phyloP scores from a whole-genome alignment of 352 stramenopile genomes.

The Phytophthora niederhauseri region DNA sequence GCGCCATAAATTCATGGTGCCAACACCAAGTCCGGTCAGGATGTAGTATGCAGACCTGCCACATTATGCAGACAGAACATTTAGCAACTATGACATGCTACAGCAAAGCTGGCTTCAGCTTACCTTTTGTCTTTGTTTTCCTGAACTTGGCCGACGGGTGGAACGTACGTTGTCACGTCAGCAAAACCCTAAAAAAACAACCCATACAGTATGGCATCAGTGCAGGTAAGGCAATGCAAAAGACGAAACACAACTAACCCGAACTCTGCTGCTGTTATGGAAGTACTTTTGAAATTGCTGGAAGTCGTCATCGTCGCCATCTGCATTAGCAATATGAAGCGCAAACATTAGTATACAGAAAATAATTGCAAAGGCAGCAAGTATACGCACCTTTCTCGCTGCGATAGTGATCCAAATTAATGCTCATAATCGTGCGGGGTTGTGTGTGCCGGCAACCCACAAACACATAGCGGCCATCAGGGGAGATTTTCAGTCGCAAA shows the following conservation, averaged over 20 bases:
- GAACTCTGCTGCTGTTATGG: constrained; percentile 54
- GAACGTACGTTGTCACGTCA: constrained; percentile 60
- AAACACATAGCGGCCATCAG: constrained; percentile 83
- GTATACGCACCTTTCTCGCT: constrained; percentile 73
- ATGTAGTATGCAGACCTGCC: constrained; percentile 72
- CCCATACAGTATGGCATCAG: background rate
- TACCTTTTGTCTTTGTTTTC: constrained; percentile 25
- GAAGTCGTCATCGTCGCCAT: constrained; percentile 80
- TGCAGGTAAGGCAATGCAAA: background rate
- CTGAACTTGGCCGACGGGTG: constrained; percentile 13
- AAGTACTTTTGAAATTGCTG: constrained; percentile 86
- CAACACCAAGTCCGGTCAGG: constrained; percentile 72
- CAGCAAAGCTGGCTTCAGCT: background rate
- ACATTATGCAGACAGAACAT: background rate
- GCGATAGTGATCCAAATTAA: constrained; percentile 82
- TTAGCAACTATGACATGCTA: background rate
- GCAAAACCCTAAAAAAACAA: constrained; percentile 67
- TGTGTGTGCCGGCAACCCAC: constrained; percentile 69
- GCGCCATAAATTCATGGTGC: constrained; percentile 74
- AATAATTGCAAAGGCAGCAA: background rate
- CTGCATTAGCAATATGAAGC: constrained; percentile 29
- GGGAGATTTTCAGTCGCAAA: constrained; percentile 78
- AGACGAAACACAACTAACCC: constrained; percentile 40
- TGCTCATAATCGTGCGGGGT: constrained; percentile 77
- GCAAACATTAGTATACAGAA: constrained; percentile 5